Evolutionary conservation across 495 filamentous ascomycete species (phyloP).

Genomic region (Penicillium macrosclerotiorum): DNA sequence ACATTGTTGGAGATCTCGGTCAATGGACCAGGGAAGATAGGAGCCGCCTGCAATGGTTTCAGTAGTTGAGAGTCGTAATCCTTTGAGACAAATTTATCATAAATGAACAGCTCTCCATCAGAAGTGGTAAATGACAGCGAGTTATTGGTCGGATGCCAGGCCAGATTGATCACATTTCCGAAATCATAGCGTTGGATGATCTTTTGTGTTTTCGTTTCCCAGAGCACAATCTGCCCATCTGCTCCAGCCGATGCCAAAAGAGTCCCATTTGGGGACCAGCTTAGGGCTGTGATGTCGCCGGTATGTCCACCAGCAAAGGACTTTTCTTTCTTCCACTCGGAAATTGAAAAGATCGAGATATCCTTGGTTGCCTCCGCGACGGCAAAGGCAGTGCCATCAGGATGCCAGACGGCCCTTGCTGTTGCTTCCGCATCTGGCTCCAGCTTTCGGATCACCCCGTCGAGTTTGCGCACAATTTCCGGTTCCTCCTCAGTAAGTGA

Average conservation of each 20-base stretch:
- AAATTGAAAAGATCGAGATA: constrained; percentile 77
- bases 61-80: constrained; percentile 61
- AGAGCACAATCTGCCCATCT: constrained; percentile 80
- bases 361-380: constrained; percentile 80
- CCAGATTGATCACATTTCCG: constrained; percentile 74
- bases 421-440: constrained; percentile 78
- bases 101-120: constrained; percentile 88
- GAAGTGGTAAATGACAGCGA: constrained; percentile 85
- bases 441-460: constrained; percentile 75
- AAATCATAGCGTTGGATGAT: constrained; percentile 66
- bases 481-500: constrained; percentile 78
- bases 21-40: constrained; percentile 79
- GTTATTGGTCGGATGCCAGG: constrained; percentile 90
- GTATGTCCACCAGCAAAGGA: constrained; percentile 74
- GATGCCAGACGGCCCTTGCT: constrained; percentile 83
- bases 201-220: constrained; percentile 85
- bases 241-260: constrained; percentile 78
- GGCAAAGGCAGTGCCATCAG: constrained; percentile 89
- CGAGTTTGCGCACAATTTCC: constrained; percentile 74
- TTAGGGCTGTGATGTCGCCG: constrained; percentile 80
- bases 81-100: constrained; percentile 70
- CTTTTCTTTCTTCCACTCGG: constrained; percentile 84
- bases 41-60: constrained; percentile 68
- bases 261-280: constrained; percentile 93
- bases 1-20: constrained; percentile 68